A percentile compares a stretch with the other conserved stretches of the same genome.
Conservation (phyloP, 2,329 filamentous ascomycete genomes). For the Albophoma yamanashiensis region DNA sequence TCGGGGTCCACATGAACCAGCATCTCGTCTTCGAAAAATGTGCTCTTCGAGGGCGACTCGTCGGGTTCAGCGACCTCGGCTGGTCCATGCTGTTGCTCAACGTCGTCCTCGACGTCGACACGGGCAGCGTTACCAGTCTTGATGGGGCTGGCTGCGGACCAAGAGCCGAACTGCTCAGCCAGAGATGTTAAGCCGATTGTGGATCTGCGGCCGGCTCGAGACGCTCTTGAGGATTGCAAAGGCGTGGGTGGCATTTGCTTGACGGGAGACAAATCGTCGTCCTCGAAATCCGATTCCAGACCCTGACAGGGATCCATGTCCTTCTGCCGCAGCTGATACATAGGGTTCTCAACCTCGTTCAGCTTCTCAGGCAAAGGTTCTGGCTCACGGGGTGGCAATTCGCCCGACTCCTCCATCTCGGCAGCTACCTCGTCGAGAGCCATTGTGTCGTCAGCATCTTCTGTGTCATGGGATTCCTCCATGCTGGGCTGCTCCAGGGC, state of each 20-base stretch:
- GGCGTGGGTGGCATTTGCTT: slow-evolving; percentile 30
- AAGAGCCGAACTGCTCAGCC: slow-evolving; percentile 48
- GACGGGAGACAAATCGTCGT: slow-evolving; percentile 27
- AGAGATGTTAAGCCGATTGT: slow-evolving; percentile 51
- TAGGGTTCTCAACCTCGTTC: slow-evolving; percentile 7
- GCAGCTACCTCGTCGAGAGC: slow-evolving; percentile 10
- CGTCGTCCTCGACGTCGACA: neutral
- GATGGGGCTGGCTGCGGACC: slow-evolving; percentile 47
- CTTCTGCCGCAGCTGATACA: slow-evolving; percentile 33
- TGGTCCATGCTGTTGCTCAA: neutral
- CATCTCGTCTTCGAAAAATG: slow-evolving; percentile 56
- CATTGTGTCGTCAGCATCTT: slow-evolving; percentile 11
- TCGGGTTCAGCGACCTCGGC: slow-evolving; percentile 10
- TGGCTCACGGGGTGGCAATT: slow-evolving; percentile 1
- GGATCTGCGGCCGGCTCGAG: slow-evolving; percentile 15
- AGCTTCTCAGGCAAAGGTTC: neutral
- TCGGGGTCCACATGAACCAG: slow-evolving; percentile 16
- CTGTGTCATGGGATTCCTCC: neutral
- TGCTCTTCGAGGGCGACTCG: slow-evolving; percentile 30
- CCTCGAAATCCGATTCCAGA: slow-evolving; percentile 43
- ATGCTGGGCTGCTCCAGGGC: neutral
- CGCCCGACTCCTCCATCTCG: slow-evolving; percentile 6
- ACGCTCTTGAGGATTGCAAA: slow-evolving; percentile 10
- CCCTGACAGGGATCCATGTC: slow-evolving; percentile 32
- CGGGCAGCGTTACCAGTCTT: slow-evolving; percentile 5